Conservation (phyloP, 768 basidiomycete species). For the Harrya chromipes region DNA sequence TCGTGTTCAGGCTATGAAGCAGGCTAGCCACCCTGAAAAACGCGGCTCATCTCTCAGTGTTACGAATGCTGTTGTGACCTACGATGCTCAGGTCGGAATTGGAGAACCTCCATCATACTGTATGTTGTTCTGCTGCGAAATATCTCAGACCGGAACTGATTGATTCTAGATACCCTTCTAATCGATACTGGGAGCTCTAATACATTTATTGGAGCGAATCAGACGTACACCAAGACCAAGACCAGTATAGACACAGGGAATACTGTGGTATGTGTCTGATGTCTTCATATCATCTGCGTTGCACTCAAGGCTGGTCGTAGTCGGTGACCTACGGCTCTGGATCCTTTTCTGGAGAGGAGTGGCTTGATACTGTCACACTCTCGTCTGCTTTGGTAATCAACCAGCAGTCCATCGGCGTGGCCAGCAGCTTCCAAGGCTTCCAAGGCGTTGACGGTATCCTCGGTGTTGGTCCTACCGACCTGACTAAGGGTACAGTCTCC, state of each 20-base stretch:
- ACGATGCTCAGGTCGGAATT: conserved; percentile 26
- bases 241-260: conserved; percentile 13
- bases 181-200: conserved; percentile 31
- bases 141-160: not conserved
- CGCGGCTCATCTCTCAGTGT: conserved; percentile 7
- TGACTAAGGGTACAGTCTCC: not conserved
- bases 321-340: not conserved
- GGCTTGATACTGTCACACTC: conserved; percentile 1
- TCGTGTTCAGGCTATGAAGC: conserved; percentile 8
- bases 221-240: conserved; percentile 9
- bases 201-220: conserved; percentile 26
- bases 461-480: not conserved
- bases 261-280: conserved; percentile 9
- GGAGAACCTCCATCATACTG: conserved; percentile 23
- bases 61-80: conserved; percentile 23
- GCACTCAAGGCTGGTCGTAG: not conserved
- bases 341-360: conserved; percentile 5
- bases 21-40: conserved; percentile 2
- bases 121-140: conserved; percentile 2
- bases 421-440: not conserved
- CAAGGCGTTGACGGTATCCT: not conserved
- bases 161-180: conserved; percentile 20
- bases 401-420: not conserved
- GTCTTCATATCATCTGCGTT: too few species aligned
- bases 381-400: not conserved